Percentiles rank a stretch among this genome's conserved stretches.
phyloP scores from a whole-genome alignment of 768 basidiomycete species.

The Russula abietina region DNA sequence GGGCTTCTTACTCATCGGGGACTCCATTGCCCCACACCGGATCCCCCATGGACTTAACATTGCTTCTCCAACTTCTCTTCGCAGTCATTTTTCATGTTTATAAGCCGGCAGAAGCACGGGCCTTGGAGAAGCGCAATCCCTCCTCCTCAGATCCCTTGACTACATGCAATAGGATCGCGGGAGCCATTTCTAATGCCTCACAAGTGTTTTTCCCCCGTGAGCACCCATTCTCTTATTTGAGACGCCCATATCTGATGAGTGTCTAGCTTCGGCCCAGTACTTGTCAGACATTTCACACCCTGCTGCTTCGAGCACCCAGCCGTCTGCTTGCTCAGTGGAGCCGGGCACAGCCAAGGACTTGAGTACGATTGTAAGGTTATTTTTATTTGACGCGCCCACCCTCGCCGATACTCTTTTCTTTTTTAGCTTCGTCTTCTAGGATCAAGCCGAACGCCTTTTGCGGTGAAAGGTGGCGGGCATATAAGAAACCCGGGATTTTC shows the following conservation, averaged over 20 bases:
- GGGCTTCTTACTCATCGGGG: not conserved
- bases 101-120: too few relatives aligned
- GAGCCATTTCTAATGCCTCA: not conserved
- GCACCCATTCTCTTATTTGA: not conserved
- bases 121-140: not conserved
- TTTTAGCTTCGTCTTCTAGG: not conserved
- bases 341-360: conserved; percentile 19
- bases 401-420: not conserved
- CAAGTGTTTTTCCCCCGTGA: conserved; percentile 1
- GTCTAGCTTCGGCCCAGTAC: conserved; percentile 13
- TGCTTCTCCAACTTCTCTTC: not conserved
- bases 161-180: not conserved
- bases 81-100: not conserved
- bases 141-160: not conserved
- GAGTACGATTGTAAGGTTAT: conserved; percentile 16
- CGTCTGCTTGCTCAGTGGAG: conserved; percentile 21
- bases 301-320: conserved; percentile 8
- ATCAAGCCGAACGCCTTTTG: not conserved
- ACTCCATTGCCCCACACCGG: not conserved
- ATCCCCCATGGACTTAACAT: not conserved
- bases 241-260: not conserved
- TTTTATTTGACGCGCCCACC: conserved; percentile 1
- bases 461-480: conserved; percentile 1
- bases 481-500: conserved; percentile 25
- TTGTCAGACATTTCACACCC: conserved; percentile 4